Evolutionary conservation across 1,284 basidiomycete species (phyloP).

Genomic region (Neonothopanus nambi): DNA sequence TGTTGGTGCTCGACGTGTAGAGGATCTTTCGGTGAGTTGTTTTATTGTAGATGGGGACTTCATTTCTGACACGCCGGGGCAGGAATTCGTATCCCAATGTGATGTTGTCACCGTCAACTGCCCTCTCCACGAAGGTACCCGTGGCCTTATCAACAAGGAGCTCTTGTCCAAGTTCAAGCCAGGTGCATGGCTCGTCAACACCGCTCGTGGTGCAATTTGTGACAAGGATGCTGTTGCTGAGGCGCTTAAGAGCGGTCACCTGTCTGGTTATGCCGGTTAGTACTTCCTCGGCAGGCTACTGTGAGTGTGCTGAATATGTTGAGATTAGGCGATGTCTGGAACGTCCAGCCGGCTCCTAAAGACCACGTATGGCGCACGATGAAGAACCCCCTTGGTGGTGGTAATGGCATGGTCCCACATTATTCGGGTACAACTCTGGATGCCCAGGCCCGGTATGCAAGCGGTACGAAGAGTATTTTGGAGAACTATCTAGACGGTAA

Average conservation of each 20-base stretch:
- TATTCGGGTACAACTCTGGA: conserved; percentile 91
- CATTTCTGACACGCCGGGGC: conserved; percentile 54
- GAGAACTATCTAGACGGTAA: conserved; percentile 73
- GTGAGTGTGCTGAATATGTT: conserved; percentile 31
- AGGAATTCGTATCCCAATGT: conserved; percentile 76
- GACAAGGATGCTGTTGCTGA: conserved; percentile 79
- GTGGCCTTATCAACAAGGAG: conserved; percentile 79
- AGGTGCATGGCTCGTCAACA: conserved; percentile 88
- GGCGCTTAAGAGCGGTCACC: conserved; percentile 78
- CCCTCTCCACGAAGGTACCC: conserved; percentile 88
- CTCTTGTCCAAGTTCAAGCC: conserved; percentile 90
- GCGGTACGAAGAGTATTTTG: conserved; percentile 80
- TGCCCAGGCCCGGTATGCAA: conserved; percentile 87
- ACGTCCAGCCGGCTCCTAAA: conserved; percentile 81
- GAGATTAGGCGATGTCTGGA: conserved; percentile 69
- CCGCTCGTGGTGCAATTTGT: conserved; percentile 91
- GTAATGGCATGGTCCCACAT: conserved; percentile 75
- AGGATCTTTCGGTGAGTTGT: conserved; percentile 61
- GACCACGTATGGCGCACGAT: conserved; percentile 87
- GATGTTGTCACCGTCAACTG: conserved; percentile 89
- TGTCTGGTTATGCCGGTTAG: conserved; percentile 52
- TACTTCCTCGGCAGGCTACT: conserved; percentile 26
- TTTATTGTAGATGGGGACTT: conserved; percentile 43
- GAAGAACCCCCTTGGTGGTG: conserved; percentile 78
- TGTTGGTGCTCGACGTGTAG: conserved; percentile 75